Evolutionary conservation across 164 flowering plant genomes (phyloP).

Genomic region (Malania oleifera): DNA sequence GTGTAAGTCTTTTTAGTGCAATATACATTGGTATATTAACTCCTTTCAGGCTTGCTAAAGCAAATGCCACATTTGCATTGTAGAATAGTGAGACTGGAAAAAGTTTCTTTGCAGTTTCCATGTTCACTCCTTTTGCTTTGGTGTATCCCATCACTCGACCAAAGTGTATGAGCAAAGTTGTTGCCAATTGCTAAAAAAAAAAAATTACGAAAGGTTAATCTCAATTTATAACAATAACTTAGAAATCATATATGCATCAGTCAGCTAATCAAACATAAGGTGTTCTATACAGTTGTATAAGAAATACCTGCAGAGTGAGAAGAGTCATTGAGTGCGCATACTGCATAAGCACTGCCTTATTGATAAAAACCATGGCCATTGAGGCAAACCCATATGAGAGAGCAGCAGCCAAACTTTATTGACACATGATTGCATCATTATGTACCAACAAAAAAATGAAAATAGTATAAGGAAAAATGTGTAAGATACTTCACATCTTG

Average conservation of each 20-base stretch:
- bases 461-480: too few species aligned
- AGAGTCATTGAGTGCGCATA: slow-evolving; percentile 90
- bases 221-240: slow-evolving; percentile 3
- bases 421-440: not conserved
- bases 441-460: not conserved
- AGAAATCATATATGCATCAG: not conserved
- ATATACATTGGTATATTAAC: slow-evolving; percentile 99
- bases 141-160: slow-evolving; percentile 77
- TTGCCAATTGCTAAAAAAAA: slow-evolving; percentile 71
- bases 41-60: slow-evolving; percentile 96
- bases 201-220: slow-evolving; percentile 10
- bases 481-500: too few species aligned
- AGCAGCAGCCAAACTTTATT: slow-evolving; percentile 69
- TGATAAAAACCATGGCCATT: slow-evolving; percentile 98
- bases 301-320: slow-evolving; percentile 74
- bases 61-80: slow-evolving; percentile 96
- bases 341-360: slow-evolving; percentile 90
- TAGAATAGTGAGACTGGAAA: slow-evolving; percentile 80
- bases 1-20: slow-evolving; percentile 96
- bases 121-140: slow-evolving; percentile 46
- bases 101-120: slow-evolving; percentile 72
- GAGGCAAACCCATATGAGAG: slow-evolving; percentile 93
- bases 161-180: slow-evolving; percentile 71
- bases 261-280: not conserved
- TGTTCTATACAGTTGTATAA: not conserved